A percentile compares a stretch with the other conserved stretches of the same genome.
Conservation (phyloP, 352 stramenopile species). For the Phytophthora pini region DNA sequence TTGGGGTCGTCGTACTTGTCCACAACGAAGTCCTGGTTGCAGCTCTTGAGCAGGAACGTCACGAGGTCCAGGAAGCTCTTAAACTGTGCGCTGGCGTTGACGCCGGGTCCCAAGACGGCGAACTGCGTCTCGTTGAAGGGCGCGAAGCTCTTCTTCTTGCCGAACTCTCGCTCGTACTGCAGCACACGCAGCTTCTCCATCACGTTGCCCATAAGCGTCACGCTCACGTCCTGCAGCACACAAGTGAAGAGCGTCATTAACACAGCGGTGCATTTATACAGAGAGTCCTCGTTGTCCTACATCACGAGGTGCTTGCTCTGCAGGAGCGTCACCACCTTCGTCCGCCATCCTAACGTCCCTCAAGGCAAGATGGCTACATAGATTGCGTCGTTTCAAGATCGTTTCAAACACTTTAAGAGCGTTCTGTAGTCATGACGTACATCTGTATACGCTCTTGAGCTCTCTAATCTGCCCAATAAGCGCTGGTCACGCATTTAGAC, state of each 20-base stretch:
- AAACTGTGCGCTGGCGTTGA: constrained; percentile 78
- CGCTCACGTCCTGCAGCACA: constrained; percentile 62
- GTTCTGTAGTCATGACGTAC: constrained; percentile 12
- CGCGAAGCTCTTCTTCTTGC: constrained; percentile 82
- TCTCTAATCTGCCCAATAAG: constrained; percentile 12
- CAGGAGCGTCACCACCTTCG: constrained; percentile 16
- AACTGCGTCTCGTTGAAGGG: constrained; percentile 83
- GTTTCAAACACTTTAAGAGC: constrained; percentile 12
- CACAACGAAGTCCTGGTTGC: constrained; percentile 80
- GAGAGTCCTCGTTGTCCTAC: background rate
- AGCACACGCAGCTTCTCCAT: constrained; percentile 85
- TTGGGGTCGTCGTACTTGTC: constrained; percentile 91
- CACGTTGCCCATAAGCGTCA: constrained; percentile 86
- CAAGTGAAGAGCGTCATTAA: constrained; percentile 2
- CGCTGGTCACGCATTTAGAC: background rate
- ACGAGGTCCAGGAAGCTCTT: constrained; percentile 82
- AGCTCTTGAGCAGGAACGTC: constrained; percentile 77
- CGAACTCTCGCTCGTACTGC: constrained; percentile 79
- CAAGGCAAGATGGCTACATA: constrained; percentile 7
- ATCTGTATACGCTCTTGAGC: constrained; percentile 25
- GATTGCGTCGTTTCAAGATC: constrained; percentile 38
- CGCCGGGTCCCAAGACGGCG: constrained; percentile 46
- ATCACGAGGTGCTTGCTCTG: constrained; percentile 28
- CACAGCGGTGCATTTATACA: background rate
- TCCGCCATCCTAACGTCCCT: constrained; percentile 28